Conservation (phyloP, 2,329 filamentous ascomycete species). For the Colletotrichum sp. region DNA sequence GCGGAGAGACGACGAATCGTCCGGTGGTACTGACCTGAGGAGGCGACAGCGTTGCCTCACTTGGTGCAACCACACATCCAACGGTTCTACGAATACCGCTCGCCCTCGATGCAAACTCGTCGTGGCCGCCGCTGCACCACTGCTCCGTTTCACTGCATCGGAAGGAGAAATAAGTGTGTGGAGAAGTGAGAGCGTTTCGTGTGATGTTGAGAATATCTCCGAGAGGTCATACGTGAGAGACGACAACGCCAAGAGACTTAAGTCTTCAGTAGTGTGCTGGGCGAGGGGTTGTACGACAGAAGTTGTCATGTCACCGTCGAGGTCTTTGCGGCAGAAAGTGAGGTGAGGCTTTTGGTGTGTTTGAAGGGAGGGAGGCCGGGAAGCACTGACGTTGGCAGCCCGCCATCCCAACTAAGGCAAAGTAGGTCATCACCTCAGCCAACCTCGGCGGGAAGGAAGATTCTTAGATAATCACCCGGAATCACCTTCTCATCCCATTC, state of each 20-base stretch:
- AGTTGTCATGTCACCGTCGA: background rate
- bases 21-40: slow-evolving; percentile 16
- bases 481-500: background rate
- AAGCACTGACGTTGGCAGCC: background rate
- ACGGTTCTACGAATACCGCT: background rate
- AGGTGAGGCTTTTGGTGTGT: background rate
- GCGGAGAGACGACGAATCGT: background rate
- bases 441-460: background rate
- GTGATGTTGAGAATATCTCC: slow-evolving; percentile 7
- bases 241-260: background rate
- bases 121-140: slow-evolving; percentile 15
- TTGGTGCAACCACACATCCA: slow-evolving; percentile 7
- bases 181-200: background rate
- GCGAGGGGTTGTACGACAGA: background rate
- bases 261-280: background rate
- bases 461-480: background rate
- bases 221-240: slow-evolving; percentile 1
- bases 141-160: slow-evolving; percentile 12
- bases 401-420: background rate
- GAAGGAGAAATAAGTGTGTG: slow-evolving; percentile 10
- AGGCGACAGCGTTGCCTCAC: slow-evolving; percentile 13
- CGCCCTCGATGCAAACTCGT: slow-evolving; percentile 22
- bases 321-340: background rate
- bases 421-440: background rate
- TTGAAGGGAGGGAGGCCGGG: background rate